phyloP scores from a whole-genome alignment of 352 stramenopile genomes.

The Thalassiosira ordinaria region DNA sequence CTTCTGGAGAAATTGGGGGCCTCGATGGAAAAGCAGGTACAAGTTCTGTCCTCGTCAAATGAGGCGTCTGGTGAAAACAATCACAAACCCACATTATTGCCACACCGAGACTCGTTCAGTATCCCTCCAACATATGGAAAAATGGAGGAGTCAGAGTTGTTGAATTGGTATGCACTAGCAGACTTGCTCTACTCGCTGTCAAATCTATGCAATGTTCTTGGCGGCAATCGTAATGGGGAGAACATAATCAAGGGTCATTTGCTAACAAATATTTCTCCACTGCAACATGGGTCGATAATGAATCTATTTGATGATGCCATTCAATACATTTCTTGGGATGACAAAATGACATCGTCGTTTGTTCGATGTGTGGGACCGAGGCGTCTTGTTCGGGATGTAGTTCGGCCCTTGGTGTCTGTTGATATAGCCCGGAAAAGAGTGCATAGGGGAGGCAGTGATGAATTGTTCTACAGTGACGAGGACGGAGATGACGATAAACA shows the following conservation, averaged over 20 bases:
- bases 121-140: not conserved
- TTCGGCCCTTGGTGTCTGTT: slow-evolving; percentile 18
- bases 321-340: slow-evolving; percentile 29
- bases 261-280: slow-evolving; percentile 11
- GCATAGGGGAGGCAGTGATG: not conserved
- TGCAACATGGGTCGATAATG: not conserved
- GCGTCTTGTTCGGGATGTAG: slow-evolving; percentile 36
- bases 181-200: slow-evolving; percentile 34
- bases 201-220: slow-evolving; percentile 10
- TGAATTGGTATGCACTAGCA: slow-evolving; percentile 40
- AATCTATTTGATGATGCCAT: slow-evolving; percentile 30
- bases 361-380: slow-evolving; percentile 37
- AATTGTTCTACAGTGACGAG: not conserved
- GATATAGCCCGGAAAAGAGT: not conserved
- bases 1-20: slow-evolving; percentile 24
- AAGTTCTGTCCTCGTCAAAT: not conserved
- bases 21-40: slow-evolving; percentile 15
- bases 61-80: not conserved
- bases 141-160: not conserved
- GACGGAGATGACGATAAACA: not conserved
- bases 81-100: slow-evolving; percentile 2
- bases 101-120: not conserved
- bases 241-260: slow-evolving; percentile 18
- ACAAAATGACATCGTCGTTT: slow-evolving; percentile 37
- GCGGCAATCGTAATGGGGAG: not conserved